phyloP scores from a whole-genome alignment of 148 eudicot species.

The Cornus florida region DNA sequence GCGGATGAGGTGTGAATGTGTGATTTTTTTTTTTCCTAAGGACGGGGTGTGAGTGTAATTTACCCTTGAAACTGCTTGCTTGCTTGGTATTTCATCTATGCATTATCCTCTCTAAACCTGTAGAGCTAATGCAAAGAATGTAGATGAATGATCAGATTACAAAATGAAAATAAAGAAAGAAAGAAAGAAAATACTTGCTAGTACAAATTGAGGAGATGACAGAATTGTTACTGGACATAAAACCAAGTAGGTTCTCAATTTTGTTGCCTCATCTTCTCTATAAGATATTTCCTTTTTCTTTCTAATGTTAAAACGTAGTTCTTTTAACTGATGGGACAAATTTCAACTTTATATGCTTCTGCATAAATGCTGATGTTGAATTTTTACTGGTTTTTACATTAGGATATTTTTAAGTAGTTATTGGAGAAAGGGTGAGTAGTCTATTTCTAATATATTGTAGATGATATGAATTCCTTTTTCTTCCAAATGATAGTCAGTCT shows the following conservation, averaged over 20 bases:
- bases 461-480: background rate
- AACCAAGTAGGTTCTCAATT: background rate
- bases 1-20: too few species aligned
- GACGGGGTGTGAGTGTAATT: too few species aligned
- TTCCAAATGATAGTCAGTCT: constrained; percentile 12
- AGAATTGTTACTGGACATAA: background rate
- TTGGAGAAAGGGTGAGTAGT: constrained; percentile 75
- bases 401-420: background rate
- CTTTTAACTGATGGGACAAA: background rate
- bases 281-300: background rate
- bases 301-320: background rate
- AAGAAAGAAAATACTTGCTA: too few species aligned
- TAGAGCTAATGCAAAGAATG: too few species aligned
- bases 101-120: too few species aligned
- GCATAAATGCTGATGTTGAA: background rate
- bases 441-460: background rate
- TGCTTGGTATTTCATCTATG: too few species aligned
- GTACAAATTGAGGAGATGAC: too few species aligned
- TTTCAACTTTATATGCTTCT: background rate
- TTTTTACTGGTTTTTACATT: background rate
- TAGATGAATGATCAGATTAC: too few species aligned
- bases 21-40: too few species aligned
- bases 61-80: too few species aligned
- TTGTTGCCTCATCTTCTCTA: background rate
- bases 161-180: too few species aligned